Evolutionary conservation across 2,329 filamentous ascomycete species (phyloP).

Genomic region (Cercospora brassicicola): DNA sequence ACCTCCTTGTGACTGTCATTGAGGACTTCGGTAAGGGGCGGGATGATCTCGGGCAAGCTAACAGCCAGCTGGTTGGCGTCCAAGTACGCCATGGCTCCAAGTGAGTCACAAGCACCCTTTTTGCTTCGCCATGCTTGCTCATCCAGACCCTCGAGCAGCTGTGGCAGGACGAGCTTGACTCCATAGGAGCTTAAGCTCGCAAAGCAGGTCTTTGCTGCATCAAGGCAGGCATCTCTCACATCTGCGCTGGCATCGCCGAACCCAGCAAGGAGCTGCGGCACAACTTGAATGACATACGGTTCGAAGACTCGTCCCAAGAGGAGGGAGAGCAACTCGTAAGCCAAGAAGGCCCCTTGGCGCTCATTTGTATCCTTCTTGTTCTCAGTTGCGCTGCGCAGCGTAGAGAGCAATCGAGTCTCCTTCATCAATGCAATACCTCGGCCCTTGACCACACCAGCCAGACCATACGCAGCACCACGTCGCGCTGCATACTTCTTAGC

Average conservation of each 20-base stretch:
- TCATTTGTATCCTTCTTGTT: conserved; percentile 92
- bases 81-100: conserved; percentile 97
- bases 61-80: conserved; percentile 91
- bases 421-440: conserved; percentile 77
- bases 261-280: conserved; percentile 82
- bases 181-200: conserved; percentile 90
- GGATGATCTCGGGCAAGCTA: conserved; percentile 94
- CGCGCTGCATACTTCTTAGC: conserved; percentile 91
- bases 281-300: conserved; percentile 93
- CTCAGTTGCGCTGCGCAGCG: conserved; percentile 77
- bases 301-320: conserved; percentile 88
- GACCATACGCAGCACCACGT: conserved; percentile 89
- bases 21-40: conserved; percentile 85
- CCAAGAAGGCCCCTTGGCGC: conserved; percentile 82
- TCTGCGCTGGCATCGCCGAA: conserved; percentile 88
- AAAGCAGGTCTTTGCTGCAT: conserved; percentile 92
- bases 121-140: conserved; percentile 98
- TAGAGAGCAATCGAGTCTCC: conserved; percentile 82
- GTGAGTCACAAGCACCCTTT: conserved; percentile 92
- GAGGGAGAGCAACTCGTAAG: conserved; percentile 84
- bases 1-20: conserved; percentile 99
- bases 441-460: conserved; percentile 87
- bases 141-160: conserved; percentile 84
- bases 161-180: conserved; percentile 91
- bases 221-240: conserved; percentile 88